Percentiles rank a stretch among this genome's conserved stretches.
These are phyloP conservation scores for Massariosphaeria phaeospora DNA, from an alignment of 495 filamentous ascomycete genomes.

Conservation along the genomic window DNA sequence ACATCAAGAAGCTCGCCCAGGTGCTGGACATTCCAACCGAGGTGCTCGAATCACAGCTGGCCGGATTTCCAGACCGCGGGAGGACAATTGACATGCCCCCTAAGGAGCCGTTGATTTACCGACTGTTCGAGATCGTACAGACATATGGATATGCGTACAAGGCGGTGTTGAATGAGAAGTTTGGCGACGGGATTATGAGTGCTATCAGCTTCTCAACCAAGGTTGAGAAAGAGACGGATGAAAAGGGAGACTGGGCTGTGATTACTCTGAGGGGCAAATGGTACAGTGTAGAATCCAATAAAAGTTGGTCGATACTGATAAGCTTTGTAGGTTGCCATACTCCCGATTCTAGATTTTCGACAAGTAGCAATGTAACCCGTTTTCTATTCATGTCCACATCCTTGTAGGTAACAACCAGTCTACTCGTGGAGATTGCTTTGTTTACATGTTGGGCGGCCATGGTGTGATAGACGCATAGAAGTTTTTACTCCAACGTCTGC, in stretches of 20 bases:
- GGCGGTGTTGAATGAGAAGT: constrained; percentile 96
- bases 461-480: no score
- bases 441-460: no score
- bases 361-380: not conserved
- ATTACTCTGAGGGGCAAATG: constrained; percentile 94
- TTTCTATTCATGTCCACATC: no score
- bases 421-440: no score
- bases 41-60: constrained; percentile 56
- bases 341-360: constrained; percentile 36
- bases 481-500: no score
- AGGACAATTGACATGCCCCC: constrained; percentile 88
- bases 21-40: constrained; percentile 60
- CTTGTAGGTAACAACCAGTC: no score
- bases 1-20: constrained; percentile 65
- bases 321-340: constrained; percentile 37
- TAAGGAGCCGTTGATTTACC: constrained; percentile 87
- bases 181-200: constrained; percentile 98
- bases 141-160: constrained; percentile 98
- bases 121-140: constrained; percentile 94
- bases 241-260: constrained; percentile 78
- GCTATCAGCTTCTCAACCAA: constrained; percentile 90
- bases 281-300: constrained; percentile 46
- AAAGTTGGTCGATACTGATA: not conserved
- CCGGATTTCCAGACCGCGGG: constrained; percentile 77
- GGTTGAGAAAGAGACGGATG: constrained; percentile 93